Evolutionary conservation across 306 rosid genomes (phyloP).

Genomic region (Styphnolobium japonicum): DNA sequence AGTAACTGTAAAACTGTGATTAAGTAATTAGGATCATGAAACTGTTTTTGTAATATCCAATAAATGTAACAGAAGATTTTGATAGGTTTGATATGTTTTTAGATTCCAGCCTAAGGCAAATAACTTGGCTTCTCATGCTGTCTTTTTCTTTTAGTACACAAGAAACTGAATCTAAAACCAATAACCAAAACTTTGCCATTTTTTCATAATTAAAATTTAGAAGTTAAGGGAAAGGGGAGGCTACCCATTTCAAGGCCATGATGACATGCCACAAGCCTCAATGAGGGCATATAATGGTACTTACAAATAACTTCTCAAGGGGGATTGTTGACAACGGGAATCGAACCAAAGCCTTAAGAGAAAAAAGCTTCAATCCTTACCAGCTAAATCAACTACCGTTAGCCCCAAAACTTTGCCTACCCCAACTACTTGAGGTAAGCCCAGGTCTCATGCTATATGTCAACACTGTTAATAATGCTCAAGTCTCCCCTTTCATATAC

Average conservation of each 20-base stretch:
- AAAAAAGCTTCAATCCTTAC: too few species aligned
- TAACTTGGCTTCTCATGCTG: not conserved
- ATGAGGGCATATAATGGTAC: too few species aligned
- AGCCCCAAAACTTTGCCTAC: not conserved
- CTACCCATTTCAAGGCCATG: too few species aligned
- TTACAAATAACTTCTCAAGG: too few species aligned
- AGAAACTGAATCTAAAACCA: not conserved
- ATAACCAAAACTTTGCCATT: not conserved
- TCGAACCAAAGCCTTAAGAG: too few species aligned
- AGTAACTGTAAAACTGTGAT: not conserved
- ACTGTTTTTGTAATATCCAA: not conserved
- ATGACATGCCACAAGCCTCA: too few species aligned
- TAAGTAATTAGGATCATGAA: not conserved
- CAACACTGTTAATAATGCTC: not conserved
- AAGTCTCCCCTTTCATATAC: not conserved
- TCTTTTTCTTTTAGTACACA: not conserved
- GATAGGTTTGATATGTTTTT: not conserved
- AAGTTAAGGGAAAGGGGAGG: too few species aligned
- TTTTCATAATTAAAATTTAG: too few species aligned
- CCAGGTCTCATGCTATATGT: not conserved
- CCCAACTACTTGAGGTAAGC: not conserved
- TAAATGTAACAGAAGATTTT: not conserved
- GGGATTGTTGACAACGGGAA: too few species aligned
- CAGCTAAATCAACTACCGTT: too few species aligned
- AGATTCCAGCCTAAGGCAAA: not conserved